Percentiles rank a stretch among this genome's conserved stretches.
Evolutionary conservation across 164 flowering plant genomes (phyloP).

Genomic region (Liriodendron chinense): DNA sequence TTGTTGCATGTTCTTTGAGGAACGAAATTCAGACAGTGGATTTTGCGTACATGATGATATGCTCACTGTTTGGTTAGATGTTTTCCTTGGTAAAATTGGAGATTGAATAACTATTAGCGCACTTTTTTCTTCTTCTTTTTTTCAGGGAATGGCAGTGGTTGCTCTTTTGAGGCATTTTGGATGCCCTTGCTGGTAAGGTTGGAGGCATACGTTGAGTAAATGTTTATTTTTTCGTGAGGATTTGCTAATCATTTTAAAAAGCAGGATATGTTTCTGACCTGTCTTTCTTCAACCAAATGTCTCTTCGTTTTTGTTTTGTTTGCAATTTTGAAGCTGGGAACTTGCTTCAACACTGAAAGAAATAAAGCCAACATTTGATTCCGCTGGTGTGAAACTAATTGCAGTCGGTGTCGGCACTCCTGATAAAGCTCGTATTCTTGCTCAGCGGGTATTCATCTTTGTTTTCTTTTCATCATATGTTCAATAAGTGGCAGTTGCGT

Average conservation of each 20-base stretch:
- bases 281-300: background rate
- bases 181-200: constrained; percentile 71
- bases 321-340: constrained; percentile 66
- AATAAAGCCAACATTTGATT: constrained; percentile 55
- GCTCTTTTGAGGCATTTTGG: constrained; percentile 96
- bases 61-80: background rate
- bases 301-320: constrained; percentile 1
- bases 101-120: background rate
- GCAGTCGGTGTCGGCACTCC: constrained; percentile 93
- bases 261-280: background rate
- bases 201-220: background rate
- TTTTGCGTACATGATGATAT: background rate
- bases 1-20: background rate
- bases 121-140: constrained; percentile 1
- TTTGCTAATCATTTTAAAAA: background rate
- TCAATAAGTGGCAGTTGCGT: background rate
- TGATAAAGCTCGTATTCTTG: constrained; percentile 78
- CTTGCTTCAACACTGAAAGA: constrained; percentile 75
- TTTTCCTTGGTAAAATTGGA: background rate
- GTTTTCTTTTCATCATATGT: background rate
- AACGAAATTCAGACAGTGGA: background rate
- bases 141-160: constrained; percentile 85
- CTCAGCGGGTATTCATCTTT: constrained; percentile 52
- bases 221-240: background rate
- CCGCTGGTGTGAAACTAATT: constrained; percentile 81